Evolutionary conservation across 2,329 filamentous ascomycete genomes (phyloP).

Genomic region (Geosmithia flava): DNA sequence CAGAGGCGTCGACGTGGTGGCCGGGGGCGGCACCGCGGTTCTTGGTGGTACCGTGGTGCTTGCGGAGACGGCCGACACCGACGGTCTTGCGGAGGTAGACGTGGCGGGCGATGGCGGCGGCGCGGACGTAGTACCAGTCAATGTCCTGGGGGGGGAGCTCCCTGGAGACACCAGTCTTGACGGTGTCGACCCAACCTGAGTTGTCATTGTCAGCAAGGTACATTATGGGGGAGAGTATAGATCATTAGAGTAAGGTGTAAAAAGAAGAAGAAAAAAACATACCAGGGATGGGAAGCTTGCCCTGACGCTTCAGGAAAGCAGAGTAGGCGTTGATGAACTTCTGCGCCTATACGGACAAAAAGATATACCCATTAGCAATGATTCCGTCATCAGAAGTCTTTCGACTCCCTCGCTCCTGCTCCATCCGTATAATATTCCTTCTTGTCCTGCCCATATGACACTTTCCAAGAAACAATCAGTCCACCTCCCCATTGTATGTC

Average conservation of each 20-base stretch:
- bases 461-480: neutral
- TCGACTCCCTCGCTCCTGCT: constrained; percentile 63
- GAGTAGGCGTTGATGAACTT: constrained; percentile 83
- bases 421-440: neutral
- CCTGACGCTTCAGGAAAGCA: constrained; percentile 87
- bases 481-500: neutral
- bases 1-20: constrained; percentile 91
- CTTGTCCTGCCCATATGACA: neutral
- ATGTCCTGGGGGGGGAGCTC: constrained; percentile 97
- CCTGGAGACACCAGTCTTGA: constrained; percentile 95
- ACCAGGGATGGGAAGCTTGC: constrained; percentile 86
- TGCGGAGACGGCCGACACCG: constrained; percentile 93
- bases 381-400: constrained; percentile 66
- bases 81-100: constrained; percentile 99
- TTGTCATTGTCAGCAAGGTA: neutral
- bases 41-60: constrained; percentile 92
- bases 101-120: constrained; percentile 90
- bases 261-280: constrained; percentile 25
- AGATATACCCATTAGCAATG: constrained; percentile 51
- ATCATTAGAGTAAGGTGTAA: no score
- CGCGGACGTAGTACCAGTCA: constrained; percentile 92
- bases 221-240: no score
- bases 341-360: constrained; percentile 49
- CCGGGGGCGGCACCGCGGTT: constrained; percentile 89
- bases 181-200: constrained; percentile 94